phyloP scores from a whole-genome alignment of 257 asterid species.

The Nicotiana tabacum region DNA sequence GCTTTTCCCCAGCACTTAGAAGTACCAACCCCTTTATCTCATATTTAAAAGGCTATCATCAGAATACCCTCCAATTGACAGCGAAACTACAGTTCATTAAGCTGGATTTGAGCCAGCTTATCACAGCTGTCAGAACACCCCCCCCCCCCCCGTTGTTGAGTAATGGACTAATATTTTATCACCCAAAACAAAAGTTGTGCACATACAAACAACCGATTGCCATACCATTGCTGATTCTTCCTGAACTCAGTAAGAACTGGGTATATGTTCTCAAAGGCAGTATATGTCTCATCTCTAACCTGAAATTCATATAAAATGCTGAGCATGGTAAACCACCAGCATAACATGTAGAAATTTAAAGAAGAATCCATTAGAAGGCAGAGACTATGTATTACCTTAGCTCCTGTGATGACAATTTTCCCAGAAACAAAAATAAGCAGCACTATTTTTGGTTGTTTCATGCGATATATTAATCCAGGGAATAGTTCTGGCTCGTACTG shows the following conservation, averaged over 20 bases:
- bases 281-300: constrained; percentile 88
- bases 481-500: constrained; percentile 96
- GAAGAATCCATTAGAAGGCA: neutral
- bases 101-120: too few relatives aligned
- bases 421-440: constrained; percentile 92
- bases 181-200: neutral
- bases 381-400: constrained; percentile 49
- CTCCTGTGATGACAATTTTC: constrained; percentile 93
- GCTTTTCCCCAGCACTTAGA: neutral
- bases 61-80: neutral
- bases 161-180: neutral
- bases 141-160: neutral
- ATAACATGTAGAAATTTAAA: neutral
- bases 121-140: too few relatives aligned
- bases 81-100: too few relatives aligned
- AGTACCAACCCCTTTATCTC: neutral
- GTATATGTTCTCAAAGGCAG: constrained; percentile 89
- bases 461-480: constrained; percentile 87
- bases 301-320: constrained; percentile 19
- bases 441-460: constrained; percentile 93
- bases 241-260: constrained; percentile 87
- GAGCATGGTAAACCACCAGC: neutral
- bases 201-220: neutral
- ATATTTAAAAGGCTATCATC: neutral
- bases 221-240: constrained; percentile 93